Percentiles rank a stretch among this genome's conserved stretches.
Evolutionary conservation across 768 basidiomycete genomes (phyloP).

Genomic region (Collybia mongolica): DNA sequence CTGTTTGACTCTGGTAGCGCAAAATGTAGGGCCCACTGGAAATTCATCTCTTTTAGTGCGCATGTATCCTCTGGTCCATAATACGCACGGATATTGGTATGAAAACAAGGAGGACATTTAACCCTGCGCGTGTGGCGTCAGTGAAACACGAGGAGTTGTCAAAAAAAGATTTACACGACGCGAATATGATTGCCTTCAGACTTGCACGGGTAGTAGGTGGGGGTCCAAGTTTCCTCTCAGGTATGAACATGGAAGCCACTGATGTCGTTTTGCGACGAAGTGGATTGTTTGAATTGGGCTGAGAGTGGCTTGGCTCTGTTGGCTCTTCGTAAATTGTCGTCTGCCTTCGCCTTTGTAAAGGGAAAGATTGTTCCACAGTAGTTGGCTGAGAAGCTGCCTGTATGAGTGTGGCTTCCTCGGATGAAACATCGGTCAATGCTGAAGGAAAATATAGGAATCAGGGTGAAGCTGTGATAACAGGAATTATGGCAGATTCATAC

Average conservation of each 20-base stretch:
- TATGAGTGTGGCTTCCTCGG: no score
- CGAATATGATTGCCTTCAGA: conserved; percentile 48
- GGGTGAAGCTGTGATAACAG: no score
- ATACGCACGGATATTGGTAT: conserved; percentile 66
- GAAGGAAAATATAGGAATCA: no score
- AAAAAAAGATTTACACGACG: conserved; percentile 51
- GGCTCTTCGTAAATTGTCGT: neutral
- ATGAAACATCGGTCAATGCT: no score
- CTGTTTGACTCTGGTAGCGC: conserved; percentile 36
- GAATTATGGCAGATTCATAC: no score
- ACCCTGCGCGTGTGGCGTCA: conserved; percentile 36
- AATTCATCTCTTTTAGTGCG: neutral
- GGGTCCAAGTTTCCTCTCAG: conserved; percentile 36
- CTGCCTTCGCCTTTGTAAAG: neutral
- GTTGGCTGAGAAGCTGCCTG: no score
- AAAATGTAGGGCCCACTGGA: conserved; percentile 75
- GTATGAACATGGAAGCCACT: conserved; percentile 27
- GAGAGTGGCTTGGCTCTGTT: no score
- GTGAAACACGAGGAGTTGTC: neutral
- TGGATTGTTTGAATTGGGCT: neutral
- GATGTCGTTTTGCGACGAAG: conserved; percentile 16
- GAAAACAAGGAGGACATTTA: conserved; percentile 69
- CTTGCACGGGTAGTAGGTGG: conserved; percentile 47
- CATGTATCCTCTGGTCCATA: neutral
- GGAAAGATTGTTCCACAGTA: no score